These are phyloP conservation scores for Torulaspora quercuum DNA, from an alignment of 805 yeast genomes.

Conservation along the genomic window DNA sequence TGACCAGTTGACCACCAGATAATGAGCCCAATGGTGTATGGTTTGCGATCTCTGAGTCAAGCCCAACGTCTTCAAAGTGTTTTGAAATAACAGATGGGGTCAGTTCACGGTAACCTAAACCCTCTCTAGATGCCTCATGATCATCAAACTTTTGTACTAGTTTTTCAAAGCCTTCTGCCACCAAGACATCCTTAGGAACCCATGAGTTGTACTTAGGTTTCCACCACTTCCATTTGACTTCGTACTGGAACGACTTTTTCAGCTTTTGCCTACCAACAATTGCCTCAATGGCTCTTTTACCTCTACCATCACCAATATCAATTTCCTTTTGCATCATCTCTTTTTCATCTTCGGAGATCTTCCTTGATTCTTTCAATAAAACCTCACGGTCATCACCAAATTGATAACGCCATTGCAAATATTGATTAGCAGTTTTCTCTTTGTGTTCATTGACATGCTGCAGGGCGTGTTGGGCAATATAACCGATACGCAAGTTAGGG, in stretches of 20 bases:
- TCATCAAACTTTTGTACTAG: slow-evolving; percentile 95
- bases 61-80: slow-evolving; percentile 95
- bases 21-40: slow-evolving; percentile 95
- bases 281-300: slow-evolving; percentile 86
- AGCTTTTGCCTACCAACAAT: slow-evolving; percentile 95
- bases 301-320: slow-evolving; percentile 82
- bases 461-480: slow-evolving; percentile 97
- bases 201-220: slow-evolving; percentile 90
- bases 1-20: slow-evolving; percentile 97
- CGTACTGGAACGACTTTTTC: slow-evolving; percentile 96
- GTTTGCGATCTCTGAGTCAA: slow-evolving; percentile 97
- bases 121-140: slow-evolving; percentile 98
- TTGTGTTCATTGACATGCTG: slow-evolving; percentile 96
- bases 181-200: slow-evolving; percentile 78
- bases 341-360: slow-evolving; percentile 68
- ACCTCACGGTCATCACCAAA: slow-evolving; percentile 99
- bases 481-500: slow-evolving; percentile 96
- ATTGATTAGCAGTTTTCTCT: slow-evolving; percentile 96
- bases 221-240: slow-evolving; percentile 89
- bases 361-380: slow-evolving; percentile 86
- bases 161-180: slow-evolving; percentile 84
- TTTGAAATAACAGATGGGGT: slow-evolving; percentile 88
- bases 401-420: slow-evolving; percentile 96
- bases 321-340: slow-evolving; percentile 73
- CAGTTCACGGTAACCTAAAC: slow-evolving; percentile 95